phyloP scores from a whole-genome alignment of 1,284 basidiomycete genomes.

The Ustilago esculenta region DNA sequence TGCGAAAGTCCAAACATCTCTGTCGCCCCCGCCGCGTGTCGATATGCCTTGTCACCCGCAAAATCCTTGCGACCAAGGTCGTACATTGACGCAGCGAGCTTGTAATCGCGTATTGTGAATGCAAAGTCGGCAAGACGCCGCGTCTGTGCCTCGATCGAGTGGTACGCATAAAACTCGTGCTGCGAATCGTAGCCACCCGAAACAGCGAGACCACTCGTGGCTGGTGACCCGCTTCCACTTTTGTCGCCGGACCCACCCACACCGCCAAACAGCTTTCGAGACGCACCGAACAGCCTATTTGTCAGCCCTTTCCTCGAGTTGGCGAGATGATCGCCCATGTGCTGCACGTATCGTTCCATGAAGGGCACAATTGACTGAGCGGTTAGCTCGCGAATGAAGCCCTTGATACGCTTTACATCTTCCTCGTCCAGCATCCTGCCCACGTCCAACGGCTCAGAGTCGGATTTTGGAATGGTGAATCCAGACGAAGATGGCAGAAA shows the following conservation, averaged over 20 bases:
- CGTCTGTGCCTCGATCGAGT: slow-evolving; percentile 69
- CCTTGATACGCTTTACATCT: slow-evolving; percentile 82
- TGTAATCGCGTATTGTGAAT: slow-evolving; percentile 88
- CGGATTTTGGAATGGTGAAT: background rate
- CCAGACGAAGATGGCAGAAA: slow-evolving; percentile 12
- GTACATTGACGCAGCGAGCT: slow-evolving; percentile 84
- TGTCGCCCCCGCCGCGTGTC: slow-evolving; percentile 58
- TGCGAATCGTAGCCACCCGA: slow-evolving; percentile 38
- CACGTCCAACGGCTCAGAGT: background rate
- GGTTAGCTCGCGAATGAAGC: slow-evolving; percentile 87
- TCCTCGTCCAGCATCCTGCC: slow-evolving; percentile 72
- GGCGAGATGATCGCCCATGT: slow-evolving; percentile 92
- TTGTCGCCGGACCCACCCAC: slow-evolving; percentile 20
- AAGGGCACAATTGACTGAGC: slow-evolving; percentile 91
- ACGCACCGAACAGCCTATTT: slow-evolving; percentile 74
- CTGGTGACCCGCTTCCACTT: slow-evolving; percentile 3
- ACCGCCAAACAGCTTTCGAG: slow-evolving; percentile 70
- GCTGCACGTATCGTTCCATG: slow-evolving; percentile 92
- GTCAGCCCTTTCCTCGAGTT: slow-evolving; percentile 87
- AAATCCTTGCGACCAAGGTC: slow-evolving; percentile 75
- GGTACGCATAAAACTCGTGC: slow-evolving; percentile 67
- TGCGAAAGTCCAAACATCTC: slow-evolving; percentile 63
- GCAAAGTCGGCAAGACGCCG: slow-evolving; percentile 91
- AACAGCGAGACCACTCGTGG: slow-evolving; percentile 53
- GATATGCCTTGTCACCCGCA: slow-evolving; percentile 56